Evolutionary conservation across 352 stramenopile genomes (phyloP), one percentile per base, ranked within the genome.

Genomic region (Pythium myriotylum): DNA sequence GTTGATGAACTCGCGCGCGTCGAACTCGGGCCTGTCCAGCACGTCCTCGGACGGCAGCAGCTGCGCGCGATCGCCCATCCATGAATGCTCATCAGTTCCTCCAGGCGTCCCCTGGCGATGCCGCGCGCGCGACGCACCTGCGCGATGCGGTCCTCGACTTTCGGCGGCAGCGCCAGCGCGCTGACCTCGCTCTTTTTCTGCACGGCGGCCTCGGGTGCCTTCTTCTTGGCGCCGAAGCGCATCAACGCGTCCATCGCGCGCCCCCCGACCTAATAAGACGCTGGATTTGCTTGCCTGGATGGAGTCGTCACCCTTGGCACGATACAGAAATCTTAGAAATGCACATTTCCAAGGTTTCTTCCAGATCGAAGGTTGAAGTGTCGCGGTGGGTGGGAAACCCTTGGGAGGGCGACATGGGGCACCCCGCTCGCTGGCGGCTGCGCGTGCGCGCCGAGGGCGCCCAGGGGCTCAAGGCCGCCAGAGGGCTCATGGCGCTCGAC

Each of bases 1-100:
- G 67, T 98, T 98, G 50, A 98, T 92, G 62, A 96, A 97, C 53
- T 88, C 88, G 50, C 91, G 79, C n/a, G 86, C 80, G 54, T 98
- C 87, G 68, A 98, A 97, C 65, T 96, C 87, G 5, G 86, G 76
- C 26, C 76, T 70, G 58, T 97, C 91, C 14, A 98, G 70, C 48
- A 92, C 78, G 58, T 96, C 90, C 24, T 95, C 87, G 0, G 84
- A 93, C 26, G 85, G 86, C 61, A 93, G 62, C 17, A 91, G 73
- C 79, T 89, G 51, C 12, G 47, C 29, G 5, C 29, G 10, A 35
- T n/a, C n/a, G n/a, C n/a, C n/a, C n/a, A n/a, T n/a, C n/a, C n/a
- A n/a, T n/a, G n/a, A n/a, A n/a, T n/a, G n/a, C n/a, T n/a, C n/a
- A n/a, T n/a, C n/a, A n/a, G n/a, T n/a, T n/a, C n/a, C n/a, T n/a